A percentile compares a stretch with the other conserved stretches of the same genome.
These are phyloP conservation scores for Capsella rubella DNA, from an alignment of 441 rosid genomes.

Conservation along the genomic window DNA sequence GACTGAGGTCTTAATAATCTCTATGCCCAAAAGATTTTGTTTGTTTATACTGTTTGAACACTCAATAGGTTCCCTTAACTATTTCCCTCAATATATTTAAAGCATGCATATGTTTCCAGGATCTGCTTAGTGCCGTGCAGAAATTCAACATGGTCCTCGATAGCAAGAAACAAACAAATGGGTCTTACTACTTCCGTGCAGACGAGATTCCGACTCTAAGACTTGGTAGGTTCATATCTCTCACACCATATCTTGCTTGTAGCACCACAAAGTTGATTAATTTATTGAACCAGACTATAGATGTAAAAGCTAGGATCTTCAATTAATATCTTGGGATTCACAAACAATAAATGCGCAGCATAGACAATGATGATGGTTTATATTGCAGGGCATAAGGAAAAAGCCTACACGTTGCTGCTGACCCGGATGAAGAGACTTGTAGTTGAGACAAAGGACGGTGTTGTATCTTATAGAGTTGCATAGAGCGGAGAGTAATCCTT, in stretches of 20 bases:
- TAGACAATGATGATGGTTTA: conserved; percentile 24
- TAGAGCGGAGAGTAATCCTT: conserved; percentile 1
- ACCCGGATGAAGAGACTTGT: conserved; percentile 61
- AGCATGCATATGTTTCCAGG: conserved; percentile 51
- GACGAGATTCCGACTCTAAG: conserved; percentile 65
- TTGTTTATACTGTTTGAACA: background rate
- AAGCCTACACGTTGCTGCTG: conserved; percentile 61
- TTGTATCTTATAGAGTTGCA: conserved; percentile 55
- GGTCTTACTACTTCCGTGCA: conserved; percentile 39
- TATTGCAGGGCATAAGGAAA: conserved; percentile 61
- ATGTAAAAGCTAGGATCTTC: conserved; percentile 16
- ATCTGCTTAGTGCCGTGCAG: conserved; percentile 62
- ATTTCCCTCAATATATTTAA: background rate
- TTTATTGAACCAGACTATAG: background rate
- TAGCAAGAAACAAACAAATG: conserved; percentile 46
- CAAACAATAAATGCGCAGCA: background rate
- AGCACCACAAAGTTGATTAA: conserved; percentile 3
- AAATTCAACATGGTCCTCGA: conserved; percentile 60
- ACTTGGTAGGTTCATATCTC: conserved; percentile 53
- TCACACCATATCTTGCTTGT: conserved; percentile 1
- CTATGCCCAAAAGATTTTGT: background rate
- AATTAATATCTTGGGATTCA: background rate
- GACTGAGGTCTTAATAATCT: conserved; percentile 5
- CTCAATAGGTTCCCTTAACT: background rate
- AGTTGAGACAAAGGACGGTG: conserved; percentile 62